Conservation (phyloP, 345 rosid species). For the Lepidium africanum region DNA sequence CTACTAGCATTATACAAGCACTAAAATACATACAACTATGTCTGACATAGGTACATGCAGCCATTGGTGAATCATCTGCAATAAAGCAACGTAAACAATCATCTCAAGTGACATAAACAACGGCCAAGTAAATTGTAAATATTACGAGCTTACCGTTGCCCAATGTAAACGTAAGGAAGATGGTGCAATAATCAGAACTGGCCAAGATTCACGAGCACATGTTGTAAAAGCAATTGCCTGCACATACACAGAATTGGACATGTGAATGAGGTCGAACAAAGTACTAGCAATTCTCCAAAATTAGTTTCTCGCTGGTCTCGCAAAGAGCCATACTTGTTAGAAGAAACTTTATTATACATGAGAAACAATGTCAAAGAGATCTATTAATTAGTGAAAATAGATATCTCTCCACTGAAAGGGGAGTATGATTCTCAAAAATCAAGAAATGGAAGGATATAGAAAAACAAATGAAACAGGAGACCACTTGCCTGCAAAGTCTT, state of each 20-base stretch:
- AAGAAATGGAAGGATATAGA: background rate
- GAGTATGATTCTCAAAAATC: background rate
- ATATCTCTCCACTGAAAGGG: background rate
- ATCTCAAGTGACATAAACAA: background rate
- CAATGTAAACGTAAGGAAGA: conserved; percentile 94
- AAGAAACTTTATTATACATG: conserved; percentile 1
- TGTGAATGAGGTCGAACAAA: background rate
- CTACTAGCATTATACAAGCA: background rate
- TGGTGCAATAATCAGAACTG: conserved; percentile 83
- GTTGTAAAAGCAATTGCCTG: conserved; percentile 84
- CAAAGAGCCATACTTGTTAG: background rate
- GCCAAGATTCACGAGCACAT: conserved; percentile 79
- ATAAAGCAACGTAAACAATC: conserved; percentile 14
- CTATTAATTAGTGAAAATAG: background rate
- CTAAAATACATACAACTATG: conserved; percentile 63
- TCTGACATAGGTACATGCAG: conserved; percentile 77
- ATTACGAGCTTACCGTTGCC: conserved; percentile 61
- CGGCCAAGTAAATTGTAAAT: background rate
- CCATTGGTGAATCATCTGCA: conserved; percentile 97
- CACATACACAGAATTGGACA: conserved; percentile 8
- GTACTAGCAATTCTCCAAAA: background rate
- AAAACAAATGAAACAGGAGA: background rate
- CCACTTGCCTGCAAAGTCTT: conserved; percentile 80
- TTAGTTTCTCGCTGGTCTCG: conserved; percentile 2
- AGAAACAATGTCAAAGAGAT: background rate